Base-by-base conservation (phyloP, 495 filamentous ascomycete genomes). In the Aspergillus avenaceus region DNA sequence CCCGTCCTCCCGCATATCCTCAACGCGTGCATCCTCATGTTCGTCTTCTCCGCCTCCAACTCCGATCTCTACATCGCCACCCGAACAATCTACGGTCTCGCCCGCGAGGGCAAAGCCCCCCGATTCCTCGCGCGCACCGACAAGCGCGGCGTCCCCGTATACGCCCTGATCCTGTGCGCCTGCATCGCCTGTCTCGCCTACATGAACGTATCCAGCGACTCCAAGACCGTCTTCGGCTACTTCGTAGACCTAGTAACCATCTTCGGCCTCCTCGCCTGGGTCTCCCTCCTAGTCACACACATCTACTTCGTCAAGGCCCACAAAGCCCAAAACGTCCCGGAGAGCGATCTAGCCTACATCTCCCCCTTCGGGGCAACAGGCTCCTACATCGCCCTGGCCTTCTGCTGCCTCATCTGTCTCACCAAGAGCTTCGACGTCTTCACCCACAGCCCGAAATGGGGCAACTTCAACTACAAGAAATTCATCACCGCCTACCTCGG, bases 161-260 rank as follows among this genome's bases (percentile, higher is more conserved):
- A 75, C 38, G 80, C 88, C 1, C 81, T 96, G 11, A 73, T 59
- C 0, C 56, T 84, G 0, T 84, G 81, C 9, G 70, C 85, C 2
- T 4, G 74, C 0, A 82, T 95, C 60, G 78, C 77, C 21, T 74
- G 85, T 2, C 75, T 95, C 6, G 88, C 86, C 7, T 92, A 83
- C 71, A 80, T 95, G 75, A 91, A 89, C 63, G 85, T 90, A 0
- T 76, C 78, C 45, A 81, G 75, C 53, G 80, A 81, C 56, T 82
- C 87, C 0, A 76, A 76, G 46, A 74, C 65, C 0, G 87, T 95
- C 3, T 95, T 95, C 65, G 75, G 70, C 19, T 93, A 92, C 76
- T 93, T 96, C 52, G 85, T 93, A 53, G 90, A 91, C 61, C 74
- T 96, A 25, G 84, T 84, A 26, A 88, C 85, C 27, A 86, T 91